A percentile compares a stretch with the other conserved stretches of the same genome.
Conservation (phyloP, 441 rosid species). For the California macrophylla region DNA sequence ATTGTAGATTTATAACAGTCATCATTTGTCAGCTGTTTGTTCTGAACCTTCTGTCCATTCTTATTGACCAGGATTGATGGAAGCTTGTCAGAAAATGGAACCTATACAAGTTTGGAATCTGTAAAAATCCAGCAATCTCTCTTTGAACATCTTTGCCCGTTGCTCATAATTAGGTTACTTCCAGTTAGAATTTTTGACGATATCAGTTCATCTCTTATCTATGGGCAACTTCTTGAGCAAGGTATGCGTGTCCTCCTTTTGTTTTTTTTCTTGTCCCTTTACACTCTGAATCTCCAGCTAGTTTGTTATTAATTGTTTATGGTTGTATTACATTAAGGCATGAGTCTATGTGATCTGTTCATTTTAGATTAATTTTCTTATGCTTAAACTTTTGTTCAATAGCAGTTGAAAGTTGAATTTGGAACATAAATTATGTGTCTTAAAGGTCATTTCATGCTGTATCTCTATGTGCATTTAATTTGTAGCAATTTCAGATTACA, state of each 20-base stretch:
- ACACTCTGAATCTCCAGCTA: neutral
- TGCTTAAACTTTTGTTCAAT: slow-evolving; percentile 1
- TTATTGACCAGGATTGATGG: slow-evolving; percentile 30
- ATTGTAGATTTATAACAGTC: neutral
- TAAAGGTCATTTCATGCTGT: neutral
- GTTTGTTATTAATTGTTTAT: neutral
- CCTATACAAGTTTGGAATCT: slow-evolving; percentile 27
- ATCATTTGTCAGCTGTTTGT: slow-evolving; percentile 9
- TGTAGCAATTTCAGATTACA: slow-evolving; percentile 32
- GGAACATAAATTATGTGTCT: neutral
- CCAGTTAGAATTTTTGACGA: slow-evolving; percentile 70
- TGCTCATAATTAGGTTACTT: slow-evolving; percentile 73
- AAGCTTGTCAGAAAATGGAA: slow-evolving; percentile 30
- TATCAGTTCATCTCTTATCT: slow-evolving; percentile 40
- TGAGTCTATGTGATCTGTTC: neutral
- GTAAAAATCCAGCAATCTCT: slow-evolving; percentile 38
- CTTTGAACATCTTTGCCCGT: slow-evolving; percentile 77
- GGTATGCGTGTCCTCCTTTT: slow-evolving; percentile 31
- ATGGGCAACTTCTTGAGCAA: slow-evolving; percentile 41
- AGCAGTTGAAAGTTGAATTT: neutral
- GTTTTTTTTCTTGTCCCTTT: slow-evolving; percentile 2
- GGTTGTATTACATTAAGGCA: neutral
- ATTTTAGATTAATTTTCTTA: neutral
- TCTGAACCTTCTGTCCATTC: slow-evolving; percentile 5
- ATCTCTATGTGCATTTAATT: neutral